phyloP scores from a whole-genome alignment of 2,329 filamentous ascomycete genomes.

The Scedosporium minutisporum region DNA sequence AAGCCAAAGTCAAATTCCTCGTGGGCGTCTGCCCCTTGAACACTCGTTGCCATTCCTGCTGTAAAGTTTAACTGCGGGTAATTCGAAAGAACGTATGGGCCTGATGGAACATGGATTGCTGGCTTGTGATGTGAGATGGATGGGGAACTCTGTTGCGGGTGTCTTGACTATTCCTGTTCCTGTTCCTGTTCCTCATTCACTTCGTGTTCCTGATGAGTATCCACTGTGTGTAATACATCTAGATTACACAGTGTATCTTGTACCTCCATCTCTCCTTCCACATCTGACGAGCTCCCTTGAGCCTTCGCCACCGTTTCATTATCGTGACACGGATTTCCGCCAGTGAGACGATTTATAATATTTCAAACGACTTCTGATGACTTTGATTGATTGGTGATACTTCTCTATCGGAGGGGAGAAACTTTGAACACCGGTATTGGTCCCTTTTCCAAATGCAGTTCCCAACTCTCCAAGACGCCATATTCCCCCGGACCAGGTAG shows the following conservation, averaged over 20 bases:
- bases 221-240: background rate
- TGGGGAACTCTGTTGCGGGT: background rate
- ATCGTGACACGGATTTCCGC: no score
- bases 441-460: background rate
- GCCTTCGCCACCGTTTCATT: no score
- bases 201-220: background rate
- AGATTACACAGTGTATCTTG: background rate
- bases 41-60: background rate
- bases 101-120: background rate
- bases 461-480: background rate
- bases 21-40: background rate
- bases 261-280: no score
- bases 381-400: no score
- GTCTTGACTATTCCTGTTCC: background rate
- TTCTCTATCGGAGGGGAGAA: background rate
- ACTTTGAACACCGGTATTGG: background rate
- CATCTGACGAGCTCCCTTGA: no score
- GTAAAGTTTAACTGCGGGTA: background rate
- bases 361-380: no score
- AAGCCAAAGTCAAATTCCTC: constrained; percentile 5
- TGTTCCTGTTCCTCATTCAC: background rate
- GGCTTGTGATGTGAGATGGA: background rate
- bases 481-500: background rate
- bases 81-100: background rate
- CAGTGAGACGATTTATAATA: no score